Evolutionary conservation across 306 rosid species (phyloP).

Genomic region (Malus asiatica): DNA sequence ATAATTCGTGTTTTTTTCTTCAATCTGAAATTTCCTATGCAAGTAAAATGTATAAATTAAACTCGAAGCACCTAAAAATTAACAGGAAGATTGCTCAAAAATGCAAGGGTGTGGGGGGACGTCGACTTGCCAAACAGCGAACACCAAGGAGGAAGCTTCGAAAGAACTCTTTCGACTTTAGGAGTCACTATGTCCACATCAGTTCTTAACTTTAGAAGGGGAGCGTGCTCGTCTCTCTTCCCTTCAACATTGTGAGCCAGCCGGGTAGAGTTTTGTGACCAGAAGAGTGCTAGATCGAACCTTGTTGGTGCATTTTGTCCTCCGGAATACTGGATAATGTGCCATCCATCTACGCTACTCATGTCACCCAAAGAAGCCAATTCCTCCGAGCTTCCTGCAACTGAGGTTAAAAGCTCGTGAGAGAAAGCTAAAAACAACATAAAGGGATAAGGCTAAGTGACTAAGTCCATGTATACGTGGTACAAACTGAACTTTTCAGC

Average conservation of each 20-base stretch:
- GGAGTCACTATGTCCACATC: slow-evolving; percentile 56
- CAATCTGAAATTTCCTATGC: not conserved
- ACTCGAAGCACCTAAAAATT: slow-evolving; percentile 32
- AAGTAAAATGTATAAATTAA: not conserved
- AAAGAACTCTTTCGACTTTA: slow-evolving; percentile 45
- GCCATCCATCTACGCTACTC: slow-evolving; percentile 63
- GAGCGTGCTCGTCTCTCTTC: slow-evolving; percentile 11
- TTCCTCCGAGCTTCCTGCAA: slow-evolving; percentile 47
- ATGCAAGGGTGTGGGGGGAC: slow-evolving; percentile 65
- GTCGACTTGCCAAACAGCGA: slow-evolving; percentile 89
- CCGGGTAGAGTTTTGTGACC: slow-evolving; percentile 42
- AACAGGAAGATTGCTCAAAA: slow-evolving; percentile 61
- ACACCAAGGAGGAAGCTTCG: slow-evolving; percentile 84
- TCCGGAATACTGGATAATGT: slow-evolving; percentile 73
- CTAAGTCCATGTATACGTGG: not conserved
- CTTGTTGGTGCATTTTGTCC: slow-evolving; percentile 58
- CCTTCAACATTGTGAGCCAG: not conserved
- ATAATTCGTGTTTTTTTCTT: not conserved
- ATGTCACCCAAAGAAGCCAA: slow-evolving; percentile 43
- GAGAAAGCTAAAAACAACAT: not conserved
- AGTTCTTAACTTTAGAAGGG: slow-evolving; percentile 79
- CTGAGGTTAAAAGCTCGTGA: slow-evolving; percentile 14
- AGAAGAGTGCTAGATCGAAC: slow-evolving; percentile 49
- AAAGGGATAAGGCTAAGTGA: not conserved
- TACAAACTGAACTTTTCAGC: not conserved